Evolutionary conservation across 768 basidiomycete species (phyloP).

Genomic region (Crassisporium funariophilum): DNA sequence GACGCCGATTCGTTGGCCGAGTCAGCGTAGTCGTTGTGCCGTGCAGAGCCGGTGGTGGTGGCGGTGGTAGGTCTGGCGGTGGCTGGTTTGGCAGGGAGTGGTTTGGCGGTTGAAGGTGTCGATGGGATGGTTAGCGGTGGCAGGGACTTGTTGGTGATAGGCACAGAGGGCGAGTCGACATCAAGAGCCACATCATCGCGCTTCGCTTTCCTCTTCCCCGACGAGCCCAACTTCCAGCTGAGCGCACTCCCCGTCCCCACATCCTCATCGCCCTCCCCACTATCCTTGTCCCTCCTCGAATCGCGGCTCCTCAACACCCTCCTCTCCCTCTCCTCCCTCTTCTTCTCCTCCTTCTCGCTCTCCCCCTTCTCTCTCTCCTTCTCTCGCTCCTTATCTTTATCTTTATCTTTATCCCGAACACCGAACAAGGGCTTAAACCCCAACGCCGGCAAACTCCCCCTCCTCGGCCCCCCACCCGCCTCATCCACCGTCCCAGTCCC

Average conservation of each 20-base stretch:
- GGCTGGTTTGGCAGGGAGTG: not conserved
- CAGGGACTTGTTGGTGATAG: not conserved
- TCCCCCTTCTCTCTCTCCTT: constrained; percentile 13
- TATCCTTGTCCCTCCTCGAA: too few relatives aligned
- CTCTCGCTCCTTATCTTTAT: constrained; percentile 39
- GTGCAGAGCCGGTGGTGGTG: too few relatives aligned
- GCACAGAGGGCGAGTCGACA: not conserved
- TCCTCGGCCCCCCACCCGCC: too few relatives aligned
- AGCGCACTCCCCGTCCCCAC: constrained; percentile 4
- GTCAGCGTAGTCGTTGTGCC: not conserved
- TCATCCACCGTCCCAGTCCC: too few relatives aligned
- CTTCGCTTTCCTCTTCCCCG: constrained; percentile 6
- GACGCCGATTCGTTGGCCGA: constrained; percentile 7
- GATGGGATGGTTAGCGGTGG: not conserved
- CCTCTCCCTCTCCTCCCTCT: constrained; percentile 8
- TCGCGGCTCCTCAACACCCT: constrained; percentile 29
- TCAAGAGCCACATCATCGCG: not conserved
- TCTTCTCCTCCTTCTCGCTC: constrained; percentile 12
- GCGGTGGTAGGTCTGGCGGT: not conserved
- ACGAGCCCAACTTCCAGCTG: constrained; percentile 18
- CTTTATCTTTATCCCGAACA: constrained; percentile 17
- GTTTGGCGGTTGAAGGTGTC: not conserved
- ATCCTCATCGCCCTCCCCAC: constrained; percentile 21
- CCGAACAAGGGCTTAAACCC: too few relatives aligned
- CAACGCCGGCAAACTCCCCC: too few relatives aligned